These are phyloP conservation scores for Fragilariopsis cylindrus DNA, from an alignment of 108 stramenopile species.

Conservation along the genomic window DNA sequence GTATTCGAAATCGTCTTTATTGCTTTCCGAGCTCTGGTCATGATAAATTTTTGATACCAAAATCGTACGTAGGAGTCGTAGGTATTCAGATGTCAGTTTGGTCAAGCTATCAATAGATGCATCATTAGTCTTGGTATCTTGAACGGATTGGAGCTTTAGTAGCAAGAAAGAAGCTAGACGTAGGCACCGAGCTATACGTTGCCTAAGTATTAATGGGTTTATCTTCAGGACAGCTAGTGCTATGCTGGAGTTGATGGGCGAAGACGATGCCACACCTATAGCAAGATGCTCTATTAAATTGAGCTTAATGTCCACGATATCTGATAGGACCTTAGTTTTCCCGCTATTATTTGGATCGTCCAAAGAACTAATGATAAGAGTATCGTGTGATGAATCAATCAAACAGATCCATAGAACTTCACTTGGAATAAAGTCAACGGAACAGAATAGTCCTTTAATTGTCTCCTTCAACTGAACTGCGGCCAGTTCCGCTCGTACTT, in stretches of 20 bases:
- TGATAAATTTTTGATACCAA: neutral
- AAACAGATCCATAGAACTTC: conserved; percentile 22
- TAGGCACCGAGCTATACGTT: conserved; percentile 12
- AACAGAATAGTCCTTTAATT: neutral
- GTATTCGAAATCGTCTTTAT: neutral
- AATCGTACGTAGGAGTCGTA: conserved; percentile 12
- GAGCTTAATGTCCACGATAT: conserved; percentile 13
- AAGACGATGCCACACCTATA: neutral
- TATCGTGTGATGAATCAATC: conserved; percentile 24
- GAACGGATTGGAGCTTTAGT: neutral
- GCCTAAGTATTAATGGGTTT: neutral
- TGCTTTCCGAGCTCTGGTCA: too few relatives aligned
- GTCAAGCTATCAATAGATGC: neutral
- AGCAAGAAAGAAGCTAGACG: conserved; percentile 23
- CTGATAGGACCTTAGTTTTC: neutral
- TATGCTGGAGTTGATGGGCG: neutral
- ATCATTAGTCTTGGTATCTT: neutral
- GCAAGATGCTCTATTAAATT: conserved; percentile 20
- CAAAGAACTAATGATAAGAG: conserved; percentile 7
- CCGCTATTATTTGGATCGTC: neutral
- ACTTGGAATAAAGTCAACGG: neutral
- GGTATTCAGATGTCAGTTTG: conserved; percentile 21
- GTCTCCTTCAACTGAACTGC: neutral
- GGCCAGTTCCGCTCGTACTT: conserved; percentile 9
- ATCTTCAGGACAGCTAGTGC: neutral